Conservation (phyloP, 2,329 filamentous ascomycete genomes). For the Diaporthe helianthi region DNA sequence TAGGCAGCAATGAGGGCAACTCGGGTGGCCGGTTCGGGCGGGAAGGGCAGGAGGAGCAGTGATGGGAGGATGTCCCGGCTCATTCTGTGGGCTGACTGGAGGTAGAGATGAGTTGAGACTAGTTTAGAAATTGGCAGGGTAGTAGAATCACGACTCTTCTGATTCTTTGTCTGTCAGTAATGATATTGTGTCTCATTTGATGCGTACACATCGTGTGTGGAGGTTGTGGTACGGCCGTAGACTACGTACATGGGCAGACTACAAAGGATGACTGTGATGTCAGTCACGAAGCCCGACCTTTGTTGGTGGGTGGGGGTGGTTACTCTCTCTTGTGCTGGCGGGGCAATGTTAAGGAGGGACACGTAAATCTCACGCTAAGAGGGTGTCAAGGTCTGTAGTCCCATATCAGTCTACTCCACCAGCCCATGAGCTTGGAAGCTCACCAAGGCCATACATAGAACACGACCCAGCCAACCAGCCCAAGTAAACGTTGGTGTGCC, state of each 20-base stretch:
- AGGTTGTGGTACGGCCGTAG: not conserved
- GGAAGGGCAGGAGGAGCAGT: slow-evolving; percentile 69
- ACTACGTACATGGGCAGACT: not conserved
- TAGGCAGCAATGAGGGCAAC: slow-evolving; percentile 65
- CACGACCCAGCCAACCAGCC: not conserved
- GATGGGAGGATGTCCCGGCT: slow-evolving; percentile 48
- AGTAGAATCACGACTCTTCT: not conserved
- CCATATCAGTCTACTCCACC: not conserved
- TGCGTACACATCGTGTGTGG: not conserved
- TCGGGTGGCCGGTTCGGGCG: slow-evolving; percentile 62
- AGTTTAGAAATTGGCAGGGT: not conserved
- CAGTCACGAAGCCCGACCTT: not conserved
- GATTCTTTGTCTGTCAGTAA: not conserved
- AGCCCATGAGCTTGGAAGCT: not conserved
- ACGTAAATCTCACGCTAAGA: rapidly evolving
- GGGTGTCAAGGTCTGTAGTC: not conserved
- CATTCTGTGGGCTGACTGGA: slow-evolving; percentile 35
- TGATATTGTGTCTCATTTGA: not conserved
- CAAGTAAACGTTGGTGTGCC: not conserved
- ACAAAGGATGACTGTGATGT: not conserved
- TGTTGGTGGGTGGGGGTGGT: too few species aligned
- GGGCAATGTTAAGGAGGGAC: not conserved
- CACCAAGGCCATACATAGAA: not conserved
- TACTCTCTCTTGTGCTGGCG: too few species aligned
- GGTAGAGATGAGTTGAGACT: not conserved